Evolutionary conservation across 176 grass and related monocot species (phyloP).

Genomic region (Zizania latifolia): DNA sequence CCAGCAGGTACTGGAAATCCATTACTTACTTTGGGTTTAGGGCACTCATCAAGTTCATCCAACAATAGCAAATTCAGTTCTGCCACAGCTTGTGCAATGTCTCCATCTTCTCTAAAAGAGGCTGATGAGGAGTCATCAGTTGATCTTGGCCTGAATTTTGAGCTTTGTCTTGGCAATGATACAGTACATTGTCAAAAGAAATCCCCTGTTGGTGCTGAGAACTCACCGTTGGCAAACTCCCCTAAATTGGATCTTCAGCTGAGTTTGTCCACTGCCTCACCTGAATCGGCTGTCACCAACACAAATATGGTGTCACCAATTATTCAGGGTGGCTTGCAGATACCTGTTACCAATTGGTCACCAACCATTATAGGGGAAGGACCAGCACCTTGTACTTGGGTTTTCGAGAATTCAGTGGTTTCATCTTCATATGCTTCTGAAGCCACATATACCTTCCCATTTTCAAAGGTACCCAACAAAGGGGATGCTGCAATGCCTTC

Average conservation of each 20-base stretch:
- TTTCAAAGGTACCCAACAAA: conserved; percentile 15
- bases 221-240: not conserved
- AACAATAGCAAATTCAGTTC: conserved; percentile 71
- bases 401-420: conserved; percentile 36
- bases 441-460: conserved; percentile 39
- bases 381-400: conserved; percentile 39
- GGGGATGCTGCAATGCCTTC: conserved; percentile 26
- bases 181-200: conserved; percentile 33
- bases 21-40: conserved; percentile 49
- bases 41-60: conserved; percentile 54
- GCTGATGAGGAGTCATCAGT: conserved; percentile 59
- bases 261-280: conserved; percentile 59
- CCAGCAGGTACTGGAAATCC: conserved; percentile 27
- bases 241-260: conserved; percentile 58
- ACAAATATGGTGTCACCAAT: conserved; percentile 21
- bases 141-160: conserved; percentile 56
- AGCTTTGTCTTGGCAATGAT: conserved; percentile 46
- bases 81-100: conserved; percentile 42
- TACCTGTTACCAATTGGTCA: not conserved
- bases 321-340: conserved; percentile 11
- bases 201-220: conserved; percentile 25
- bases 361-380: conserved; percentile 25
- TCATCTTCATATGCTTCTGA: conserved; percentile 36
- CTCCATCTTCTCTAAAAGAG: conserved; percentile 57
- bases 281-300: conserved; percentile 54